Conservation (phyloP, 2,329 filamentous ascomycete genomes). For the Cordyceps javanica region DNA sequence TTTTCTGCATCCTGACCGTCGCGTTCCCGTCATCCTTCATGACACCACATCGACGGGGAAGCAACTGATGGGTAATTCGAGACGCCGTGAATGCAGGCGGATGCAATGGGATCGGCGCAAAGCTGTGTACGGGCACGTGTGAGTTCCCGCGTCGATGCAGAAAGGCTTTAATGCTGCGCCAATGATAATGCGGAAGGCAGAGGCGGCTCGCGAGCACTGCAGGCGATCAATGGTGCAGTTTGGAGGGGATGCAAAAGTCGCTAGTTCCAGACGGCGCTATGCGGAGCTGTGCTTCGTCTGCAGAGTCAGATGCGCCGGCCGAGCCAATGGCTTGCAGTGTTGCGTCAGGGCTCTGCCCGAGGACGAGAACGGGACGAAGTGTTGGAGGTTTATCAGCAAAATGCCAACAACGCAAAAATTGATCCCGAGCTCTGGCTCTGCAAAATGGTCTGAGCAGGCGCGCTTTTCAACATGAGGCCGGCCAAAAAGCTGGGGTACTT, state of each 20-base stretch:
- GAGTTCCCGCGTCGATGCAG: not conserved
- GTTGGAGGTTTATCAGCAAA: no score
- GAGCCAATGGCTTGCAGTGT: not conserved
- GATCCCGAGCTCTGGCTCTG: not conserved
- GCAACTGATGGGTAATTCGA: not conserved
- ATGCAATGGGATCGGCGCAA: not conserved
- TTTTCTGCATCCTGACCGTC: constrained; percentile 23
- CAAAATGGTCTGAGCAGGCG: not conserved
- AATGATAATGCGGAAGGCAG: not conserved
- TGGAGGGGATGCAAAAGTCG: constrained; percentile 10
- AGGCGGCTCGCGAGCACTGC: not conserved
- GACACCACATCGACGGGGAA: constrained; percentile 6
- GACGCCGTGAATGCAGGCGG: not conserved
- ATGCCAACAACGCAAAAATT: not conserved
- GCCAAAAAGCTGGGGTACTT: constrained; percentile 5
- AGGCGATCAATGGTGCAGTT: constrained; percentile 2
- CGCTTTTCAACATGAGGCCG: not conserved
- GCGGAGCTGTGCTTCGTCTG: constrained; percentile 3
- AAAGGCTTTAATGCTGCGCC: not conserved
- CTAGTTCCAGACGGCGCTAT: constrained; percentile 8
- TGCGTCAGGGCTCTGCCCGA: not conserved
- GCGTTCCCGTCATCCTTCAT: constrained; percentile 22
- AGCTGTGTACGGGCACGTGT: not conserved
- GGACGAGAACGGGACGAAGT: no score
- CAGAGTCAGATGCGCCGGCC: not conserved